These are phyloP conservation scores for Colletotrichum caudatum DNA, from an alignment of 2,329 filamentous ascomycete genomes.

Conservation along the genomic window DNA sequence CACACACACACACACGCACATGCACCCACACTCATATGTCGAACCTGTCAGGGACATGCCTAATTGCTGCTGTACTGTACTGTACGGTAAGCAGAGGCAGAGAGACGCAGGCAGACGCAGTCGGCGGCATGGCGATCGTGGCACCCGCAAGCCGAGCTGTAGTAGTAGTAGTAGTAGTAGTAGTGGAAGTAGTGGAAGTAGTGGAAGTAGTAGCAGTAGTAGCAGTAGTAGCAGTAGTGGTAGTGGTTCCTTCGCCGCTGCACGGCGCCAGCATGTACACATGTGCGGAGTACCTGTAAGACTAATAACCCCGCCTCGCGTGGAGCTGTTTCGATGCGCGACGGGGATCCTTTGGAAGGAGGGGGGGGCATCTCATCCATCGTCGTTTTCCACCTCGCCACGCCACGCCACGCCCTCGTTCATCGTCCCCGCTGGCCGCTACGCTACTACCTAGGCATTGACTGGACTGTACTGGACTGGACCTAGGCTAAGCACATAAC, in stretches of 20 bases:
- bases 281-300: too few relatives aligned
- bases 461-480: too few relatives aligned
- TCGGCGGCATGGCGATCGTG: too few relatives aligned
- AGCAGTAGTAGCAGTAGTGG: too few relatives aligned
- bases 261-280: slow-evolving; percentile 2
- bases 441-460: neutral
- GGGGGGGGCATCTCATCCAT: slow-evolving; percentile 15
- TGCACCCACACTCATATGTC: neutral
- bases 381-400: neutral
- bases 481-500: neutral
- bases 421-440: slow-evolving; percentile 1
- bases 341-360: slow-evolving; percentile 30
- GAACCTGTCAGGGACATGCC: neutral
- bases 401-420: slow-evolving; percentile 3
- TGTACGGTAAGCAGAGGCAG: too few relatives aligned
- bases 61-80: neutral
- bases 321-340: slow-evolving; percentile 42
- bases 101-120: neutral
- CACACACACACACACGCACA: too few relatives aligned
- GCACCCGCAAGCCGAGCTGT: neutral
- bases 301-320: slow-evolving; percentile 30
- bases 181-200: too few relatives aligned
- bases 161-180: too few relatives aligned
- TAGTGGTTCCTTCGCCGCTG: neutral
- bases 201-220: too few relatives aligned